A percentile compares a stretch with the other conserved stretches of the same genome.
Evolutionary conservation across 2,329 filamentous ascomycete species (phyloP).

Genomic region (Hymenoscyphus fructigenus): DNA sequence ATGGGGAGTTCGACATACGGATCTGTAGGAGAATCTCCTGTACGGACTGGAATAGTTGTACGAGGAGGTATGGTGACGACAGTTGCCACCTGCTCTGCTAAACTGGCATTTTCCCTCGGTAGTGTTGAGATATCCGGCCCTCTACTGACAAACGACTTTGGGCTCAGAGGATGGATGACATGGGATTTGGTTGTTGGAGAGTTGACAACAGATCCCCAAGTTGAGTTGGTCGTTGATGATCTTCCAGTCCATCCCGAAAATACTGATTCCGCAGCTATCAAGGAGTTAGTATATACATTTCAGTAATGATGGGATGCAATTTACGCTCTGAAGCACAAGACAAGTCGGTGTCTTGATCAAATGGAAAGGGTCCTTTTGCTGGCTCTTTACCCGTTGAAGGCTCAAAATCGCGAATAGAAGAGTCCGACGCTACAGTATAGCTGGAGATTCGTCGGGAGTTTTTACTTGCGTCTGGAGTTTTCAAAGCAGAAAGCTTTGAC

Average conservation of each 20-base stretch:
- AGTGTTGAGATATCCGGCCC: constrained; percentile 42
- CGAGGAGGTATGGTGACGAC: constrained; percentile 40
- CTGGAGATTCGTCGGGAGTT: constrained; percentile 20
- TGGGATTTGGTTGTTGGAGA: constrained; percentile 27
- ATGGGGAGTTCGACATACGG: constrained; percentile 12
- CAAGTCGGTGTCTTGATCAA: constrained; percentile 14
- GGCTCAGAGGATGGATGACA: constrained; percentile 42
- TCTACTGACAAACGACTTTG: constrained; percentile 45
- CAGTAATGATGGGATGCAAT: neutral
- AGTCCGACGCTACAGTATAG: constrained; percentile 23
- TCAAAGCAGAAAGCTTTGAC: constrained; percentile 11
- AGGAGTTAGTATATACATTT: constrained; percentile 16
- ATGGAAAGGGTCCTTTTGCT: constrained; percentile 16
- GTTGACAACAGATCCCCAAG: constrained; percentile 36
- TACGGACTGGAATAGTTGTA: constrained; percentile 23
- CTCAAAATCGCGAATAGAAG: constrained; percentile 14
- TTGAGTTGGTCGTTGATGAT: constrained; percentile 37
- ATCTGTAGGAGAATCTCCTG: constrained; percentile 20
- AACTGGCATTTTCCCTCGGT: constrained; percentile 36
- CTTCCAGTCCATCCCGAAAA: constrained; percentile 46
- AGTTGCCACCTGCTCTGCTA: constrained; percentile 37
- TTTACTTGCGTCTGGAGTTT: constrained; percentile 14
- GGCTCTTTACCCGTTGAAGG: constrained; percentile 16
- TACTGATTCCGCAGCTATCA: constrained; percentile 43
- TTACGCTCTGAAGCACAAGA: constrained; percentile 30